phyloP scores from a whole-genome alignment of 305 asterid genomes.

The Rubia tinctorum region DNA sequence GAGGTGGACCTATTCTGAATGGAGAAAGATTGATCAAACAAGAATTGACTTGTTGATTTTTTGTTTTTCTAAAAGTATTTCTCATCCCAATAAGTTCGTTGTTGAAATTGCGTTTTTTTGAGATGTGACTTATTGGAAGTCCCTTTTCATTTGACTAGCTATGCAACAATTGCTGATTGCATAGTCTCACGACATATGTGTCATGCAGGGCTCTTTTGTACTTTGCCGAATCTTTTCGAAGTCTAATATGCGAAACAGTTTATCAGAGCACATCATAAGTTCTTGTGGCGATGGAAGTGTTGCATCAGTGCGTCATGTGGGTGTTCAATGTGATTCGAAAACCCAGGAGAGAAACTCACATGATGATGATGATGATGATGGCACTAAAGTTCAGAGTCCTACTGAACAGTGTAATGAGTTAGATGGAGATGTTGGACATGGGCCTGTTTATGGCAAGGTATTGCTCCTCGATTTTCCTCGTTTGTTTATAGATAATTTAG shows the following conservation, averaged over 20 bases:
- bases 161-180: not conserved
- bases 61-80: not conserved
- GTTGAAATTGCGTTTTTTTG: not conserved
- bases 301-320: constrained; percentile 33
- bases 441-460: constrained; percentile 28
- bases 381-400: constrained; percentile 14
- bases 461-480: not conserved
- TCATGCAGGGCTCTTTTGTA: constrained; percentile 41
- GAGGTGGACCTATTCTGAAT: not conserved
- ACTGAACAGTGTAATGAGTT: constrained; percentile 15
- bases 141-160: not conserved
- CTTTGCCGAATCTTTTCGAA: constrained; percentile 36
- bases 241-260: constrained; percentile 17
- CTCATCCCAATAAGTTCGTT: not conserved
- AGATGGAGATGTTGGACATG: constrained; percentile 13
- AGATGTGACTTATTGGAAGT: not conserved
- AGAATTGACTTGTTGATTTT: not conserved
- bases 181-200: constrained; percentile 6
- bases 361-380: constrained; percentile 8
- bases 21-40: not conserved
- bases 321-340: constrained; percentile 30
- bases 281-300: constrained; percentile 34
- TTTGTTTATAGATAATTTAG: not conserved
- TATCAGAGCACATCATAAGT: constrained; percentile 25
- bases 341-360: constrained; percentile 13